Base-by-base conservation (phyloP, 1,139 yeast genomes). In the Meyerozyma smithsonii region DNA sequence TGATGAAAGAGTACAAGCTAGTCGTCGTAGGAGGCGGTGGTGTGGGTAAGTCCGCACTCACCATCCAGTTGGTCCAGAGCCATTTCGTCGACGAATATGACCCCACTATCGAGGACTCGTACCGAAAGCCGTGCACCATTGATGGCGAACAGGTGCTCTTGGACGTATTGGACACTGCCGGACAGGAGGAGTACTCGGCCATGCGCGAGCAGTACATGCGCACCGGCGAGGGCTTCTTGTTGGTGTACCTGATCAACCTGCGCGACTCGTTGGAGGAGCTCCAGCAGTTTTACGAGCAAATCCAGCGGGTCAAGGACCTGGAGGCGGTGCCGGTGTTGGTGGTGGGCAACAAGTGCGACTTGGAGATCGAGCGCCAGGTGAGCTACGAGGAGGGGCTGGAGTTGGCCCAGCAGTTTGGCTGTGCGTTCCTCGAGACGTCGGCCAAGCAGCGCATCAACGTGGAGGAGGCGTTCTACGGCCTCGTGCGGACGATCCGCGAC, bases 21-120 rank as follows among this genome's bases (percentile, higher is more conserved):
- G 96, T 90, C 16, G 97, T 92, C 42, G 96, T 92, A 39, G 97
- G 97, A 42, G 97, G 96, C 38, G 97, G 97, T 63, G 97, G 96
- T 63, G 97, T 92, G 44, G 98, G 98, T 66, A 92, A 92, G 62
- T 86, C 96, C 8, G 97, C 97, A 8, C 70, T 90, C 48, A 90
- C 97, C 40, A 89, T 90, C 49, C 95, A 89, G 62, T 71, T 84
- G 53, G 87, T 89, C 45, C 96, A 89, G 60, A 80, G 89, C 41
- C 96, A 88, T 60, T 90, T 90, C 59, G 95, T 90, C 32, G 96
- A 88, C 59, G 96, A 92, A 53, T 92, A 92, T 55, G 97, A 94
- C 64, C 98, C 98, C 12, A 92, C 98, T 15, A 92, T 92, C 55
- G 98, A 92, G 64, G 98, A 77, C 55, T 73, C 80, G 14, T 77